Conservation (phyloP, 2,329 filamentous ascomycete genomes). For the Hypoxylon rubiginosum region DNA sequence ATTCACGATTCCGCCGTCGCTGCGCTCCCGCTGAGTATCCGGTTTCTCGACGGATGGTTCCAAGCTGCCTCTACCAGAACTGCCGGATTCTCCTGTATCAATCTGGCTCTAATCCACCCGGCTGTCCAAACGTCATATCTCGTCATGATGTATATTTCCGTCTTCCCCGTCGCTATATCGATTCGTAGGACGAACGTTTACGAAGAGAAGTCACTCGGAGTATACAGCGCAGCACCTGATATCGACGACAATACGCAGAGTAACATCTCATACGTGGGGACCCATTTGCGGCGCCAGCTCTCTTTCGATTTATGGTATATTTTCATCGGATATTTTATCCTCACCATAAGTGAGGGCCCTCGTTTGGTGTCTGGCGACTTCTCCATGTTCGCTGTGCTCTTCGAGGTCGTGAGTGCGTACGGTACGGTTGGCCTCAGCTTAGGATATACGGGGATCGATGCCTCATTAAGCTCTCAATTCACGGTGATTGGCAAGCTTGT, state of each 20-base stretch:
- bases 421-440: constrained; percentile 94
- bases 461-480: constrained; percentile 88
- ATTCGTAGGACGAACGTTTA: constrained; percentile 96
- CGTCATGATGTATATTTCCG: constrained; percentile 99
- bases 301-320: constrained; percentile 99
- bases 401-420: constrained; percentile 91
- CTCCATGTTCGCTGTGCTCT: constrained; percentile 78
- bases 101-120: constrained; percentile 82
- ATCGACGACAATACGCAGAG: constrained; percentile 65
- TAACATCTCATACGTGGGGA: constrained; percentile 86
- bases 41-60: constrained; percentile 88
- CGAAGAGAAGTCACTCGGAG: constrained; percentile 87
- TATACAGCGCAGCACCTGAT: constrained; percentile 71
- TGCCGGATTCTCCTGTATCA: constrained; percentile 88
- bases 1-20: constrained; percentile 79
- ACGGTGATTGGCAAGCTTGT: constrained; percentile 77
- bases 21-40: constrained; percentile 76
- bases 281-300: constrained; percentile 91
- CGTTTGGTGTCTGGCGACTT: constrained; percentile 75
- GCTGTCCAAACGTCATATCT: constrained; percentile 94
- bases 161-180: constrained; percentile 96
- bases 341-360: constrained; percentile 86
- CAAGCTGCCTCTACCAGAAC: constrained; percentile 92
- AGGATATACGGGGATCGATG: constrained; percentile 81
- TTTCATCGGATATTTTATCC: constrained; percentile 92